phyloP scores from a whole-genome alignment of 1,284 basidiomycete species.

The Cutaneotrichosporon sp. region DNA sequence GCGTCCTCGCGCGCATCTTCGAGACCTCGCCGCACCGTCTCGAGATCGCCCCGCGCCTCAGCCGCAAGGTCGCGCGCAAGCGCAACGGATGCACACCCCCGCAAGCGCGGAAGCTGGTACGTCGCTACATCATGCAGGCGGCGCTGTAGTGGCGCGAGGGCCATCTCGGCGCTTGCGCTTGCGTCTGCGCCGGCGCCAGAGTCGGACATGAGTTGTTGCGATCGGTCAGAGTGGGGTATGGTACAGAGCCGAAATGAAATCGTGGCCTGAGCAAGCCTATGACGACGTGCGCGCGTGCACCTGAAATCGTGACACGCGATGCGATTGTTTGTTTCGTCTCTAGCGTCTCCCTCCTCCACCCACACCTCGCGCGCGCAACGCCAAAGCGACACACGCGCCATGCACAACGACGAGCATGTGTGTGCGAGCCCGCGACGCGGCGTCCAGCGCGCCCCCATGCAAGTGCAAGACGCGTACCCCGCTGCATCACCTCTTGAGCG shows the following conservation, averaged over 20 bases:
- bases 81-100: constrained; percentile 58
- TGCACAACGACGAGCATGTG: background rate
- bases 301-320: no score
- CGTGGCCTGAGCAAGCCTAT: no score
- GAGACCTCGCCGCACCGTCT: constrained; percentile 50
- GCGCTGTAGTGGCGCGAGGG: constrained; percentile 50
- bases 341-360: no score
- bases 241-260: no score
- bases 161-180: no score
- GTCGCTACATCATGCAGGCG: constrained; percentile 60
- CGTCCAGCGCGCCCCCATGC: background rate
- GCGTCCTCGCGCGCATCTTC: constrained; percentile 11
- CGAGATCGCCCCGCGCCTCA: constrained; percentile 70
- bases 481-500: constrained; percentile 2
- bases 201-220: background rate
- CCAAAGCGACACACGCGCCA: background rate
- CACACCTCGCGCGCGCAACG: no score
- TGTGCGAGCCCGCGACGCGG: no score
- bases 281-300: no score
- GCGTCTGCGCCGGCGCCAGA: no score
- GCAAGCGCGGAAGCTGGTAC: constrained; percentile 69
- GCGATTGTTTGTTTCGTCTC: no score
- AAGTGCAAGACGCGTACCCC: background rate
- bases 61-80: constrained; percentile 66
- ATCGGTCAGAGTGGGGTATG: no score